A percentile compares a stretch with the other conserved stretches of the same genome.
Conservation (phyloP, 129 eudicot species). For the Daucus carota region DH1_v3.0 NC_030383.2:12761501-12762000, state of each 20-base stretch:
- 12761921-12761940: constrained; percentile 61
- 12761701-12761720: neutral
- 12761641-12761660: neutral
- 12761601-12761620: neutral
- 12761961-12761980: neutral
- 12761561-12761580: neutral
- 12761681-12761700: neutral
- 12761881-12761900: constrained; percentile 39
- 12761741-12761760: constrained; percentile 46
- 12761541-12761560: neutral
- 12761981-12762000: neutral
- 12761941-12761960: constrained; percentile 12
- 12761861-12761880: constrained; percentile 59
- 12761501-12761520: neutral
- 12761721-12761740: neutral
- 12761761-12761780: constrained; percentile 94
- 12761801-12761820: constrained; percentile 76
- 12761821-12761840: constrained; percentile 40
- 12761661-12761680: neutral
- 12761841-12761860: constrained; percentile 54
- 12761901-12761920: constrained; percentile 63
- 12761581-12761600: neutral
- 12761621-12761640: neutral
- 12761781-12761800: constrained; percentile 73
- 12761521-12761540: neutral